Conservation (phyloP, 257 asterid genomes). For the Rehmannia glutinosa region DNA sequence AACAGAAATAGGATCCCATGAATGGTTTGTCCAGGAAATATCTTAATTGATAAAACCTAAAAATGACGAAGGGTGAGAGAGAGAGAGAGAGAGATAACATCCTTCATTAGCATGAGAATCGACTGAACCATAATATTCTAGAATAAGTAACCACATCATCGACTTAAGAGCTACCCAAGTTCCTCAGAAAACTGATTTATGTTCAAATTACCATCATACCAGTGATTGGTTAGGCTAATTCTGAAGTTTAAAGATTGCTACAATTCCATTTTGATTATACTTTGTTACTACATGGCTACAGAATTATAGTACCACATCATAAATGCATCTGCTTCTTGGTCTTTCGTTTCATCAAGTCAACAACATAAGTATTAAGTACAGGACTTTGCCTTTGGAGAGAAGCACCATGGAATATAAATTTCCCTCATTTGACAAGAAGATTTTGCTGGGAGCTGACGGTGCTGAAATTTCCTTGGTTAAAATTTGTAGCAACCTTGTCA, state of each 20-base stretch:
- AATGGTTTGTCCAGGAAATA: conserved; percentile 6
- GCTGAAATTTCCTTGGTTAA: not conserved
- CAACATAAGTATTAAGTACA: not conserved
- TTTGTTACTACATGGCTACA: not conserved
- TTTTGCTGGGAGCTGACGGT: not conserved
- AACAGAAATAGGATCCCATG: conserved; percentile 18
- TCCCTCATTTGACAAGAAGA: not conserved
- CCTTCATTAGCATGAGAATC: not conserved
- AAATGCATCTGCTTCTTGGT: not conserved
- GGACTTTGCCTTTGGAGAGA: not conserved
- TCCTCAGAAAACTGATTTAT: not conserved
- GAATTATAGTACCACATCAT: not conserved
- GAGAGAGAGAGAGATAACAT: no score
- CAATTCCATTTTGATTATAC: no score
- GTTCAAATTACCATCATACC: not conserved
- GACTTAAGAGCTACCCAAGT: not conserved
- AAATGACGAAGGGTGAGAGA: not conserved
- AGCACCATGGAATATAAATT: not conserved
- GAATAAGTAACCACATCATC: not conserved
- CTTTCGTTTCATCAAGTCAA: not conserved
- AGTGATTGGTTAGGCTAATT: conserved; percentile 1
- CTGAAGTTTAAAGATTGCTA: not conserved
- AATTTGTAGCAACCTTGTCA: not conserved
- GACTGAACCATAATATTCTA: not conserved
- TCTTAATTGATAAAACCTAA: not conserved